Base-by-base conservation (phyloP, 2,329 filamentous ascomycete genomes). In the Cladorrhinum sp. region DNA sequence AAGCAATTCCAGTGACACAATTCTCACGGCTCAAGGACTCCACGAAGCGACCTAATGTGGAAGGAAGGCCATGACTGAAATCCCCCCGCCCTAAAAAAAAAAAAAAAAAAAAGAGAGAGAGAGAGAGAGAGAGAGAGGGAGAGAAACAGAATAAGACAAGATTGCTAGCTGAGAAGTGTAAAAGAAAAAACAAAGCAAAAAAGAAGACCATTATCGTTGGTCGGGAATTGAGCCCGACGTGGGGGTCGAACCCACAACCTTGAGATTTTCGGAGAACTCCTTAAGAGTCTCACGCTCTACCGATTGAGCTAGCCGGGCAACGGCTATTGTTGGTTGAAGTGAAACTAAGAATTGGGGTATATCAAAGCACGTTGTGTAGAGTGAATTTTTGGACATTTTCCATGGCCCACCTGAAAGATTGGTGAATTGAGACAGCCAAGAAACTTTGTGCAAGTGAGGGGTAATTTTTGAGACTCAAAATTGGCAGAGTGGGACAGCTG, bases 251-350 rank as follows among this genome's bases (percentile, higher is more conserved):
- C 42, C 42, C 42, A 46, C 42, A 46, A 46, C 42, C 42, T 46
- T 46, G 42, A 46, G 42, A 46, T 46, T 46, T 46, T 55, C 53
- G 58, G 56, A 58, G 46, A 53, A 60, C 28, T 61, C 53, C 52
- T 82, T 83, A 83, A 84, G 85, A 87, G 85, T 87, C 85, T 86
- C 81, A 87, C 84, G 85, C 84, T 88, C 85, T 88, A 87, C 82
- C 82, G 82, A 86, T 85, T 86, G 83, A 86, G 83, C 83, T 86
- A 86, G 79, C 81, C 80, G 77, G 80, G 80, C 80, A 51, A 51
- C 24, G 24, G 24, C 21, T 24, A 46, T 46, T 46, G 6, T 18
- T 46, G 49, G 39, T 46, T 49, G 24, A 57, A 24, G 2, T 26
- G 20, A 57, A 26, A 36, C 18, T 30, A 33, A 49, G 42, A 46